A percentile compares a stretch with the other conserved stretches of the same genome.
Evolutionary conservation across 129 eudicot species (phyloP).

Genomic region (Lactuca saligna): DNA sequence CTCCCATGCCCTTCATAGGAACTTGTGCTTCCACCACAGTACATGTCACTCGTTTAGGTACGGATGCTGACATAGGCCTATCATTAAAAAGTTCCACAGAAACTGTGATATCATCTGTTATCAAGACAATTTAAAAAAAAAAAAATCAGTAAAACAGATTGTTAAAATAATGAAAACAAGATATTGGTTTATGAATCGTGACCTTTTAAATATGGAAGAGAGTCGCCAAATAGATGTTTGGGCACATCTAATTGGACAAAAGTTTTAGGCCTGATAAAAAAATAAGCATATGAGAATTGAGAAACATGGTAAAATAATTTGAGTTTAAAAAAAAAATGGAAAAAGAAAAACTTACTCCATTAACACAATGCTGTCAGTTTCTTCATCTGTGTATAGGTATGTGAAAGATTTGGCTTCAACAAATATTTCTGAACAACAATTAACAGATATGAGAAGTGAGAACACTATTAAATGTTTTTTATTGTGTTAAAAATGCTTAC

Average conservation of each 20-base stretch:
- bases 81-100: slow-evolving; percentile 69
- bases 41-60: slow-evolving; percentile 87
- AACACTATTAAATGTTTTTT: not conserved
- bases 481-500: slow-evolving; percentile 41
- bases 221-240: slow-evolving; percentile 69
- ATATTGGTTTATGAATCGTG: not conserved
- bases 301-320: slow-evolving; percentile 9
- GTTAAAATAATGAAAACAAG: not conserved
- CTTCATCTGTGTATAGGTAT: slow-evolving; percentile 85
- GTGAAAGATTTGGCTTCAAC: slow-evolving; percentile 64
- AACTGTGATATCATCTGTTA: slow-evolving; percentile 77
- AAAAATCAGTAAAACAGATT: not conserved
- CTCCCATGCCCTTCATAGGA: slow-evolving; percentile 64
- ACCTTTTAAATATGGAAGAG: slow-evolving; percentile 84
- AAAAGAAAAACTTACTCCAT: slow-evolving; percentile 64
- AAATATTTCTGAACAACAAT: slow-evolving; percentile 58
- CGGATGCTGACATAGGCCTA: slow-evolving; percentile 82
- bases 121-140: not conserved
- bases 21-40: slow-evolving; percentile 76
- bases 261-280: slow-evolving; percentile 60
- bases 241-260: slow-evolving; percentile 78
- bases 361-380: slow-evolving; percentile 60
- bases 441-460: not conserved
- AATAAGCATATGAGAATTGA: slow-evolving; percentile 3
- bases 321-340: not conserved